A percentile compares a stretch with the other conserved stretches of the same genome.
These are phyloP conservation scores for Chlorella sp. DNA, from an alignment of 139 green algal genomes.

Conservation along the genomic window DNA sequence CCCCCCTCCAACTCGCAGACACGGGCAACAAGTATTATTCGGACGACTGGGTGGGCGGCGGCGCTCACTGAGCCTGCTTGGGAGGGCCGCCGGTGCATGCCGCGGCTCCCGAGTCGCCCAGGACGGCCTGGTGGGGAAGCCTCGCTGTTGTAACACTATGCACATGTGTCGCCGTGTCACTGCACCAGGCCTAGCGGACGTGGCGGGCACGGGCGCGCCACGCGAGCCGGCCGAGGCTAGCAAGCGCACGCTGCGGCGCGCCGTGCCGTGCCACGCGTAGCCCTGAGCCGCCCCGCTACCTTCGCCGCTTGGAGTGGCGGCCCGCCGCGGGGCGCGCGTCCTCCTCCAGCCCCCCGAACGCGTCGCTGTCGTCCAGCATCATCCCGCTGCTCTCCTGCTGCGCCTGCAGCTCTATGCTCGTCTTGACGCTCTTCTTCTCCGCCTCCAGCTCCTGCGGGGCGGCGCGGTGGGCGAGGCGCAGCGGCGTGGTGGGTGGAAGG, in stretches of 20 bases:
- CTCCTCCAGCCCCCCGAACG: slow-evolving; percentile 19
- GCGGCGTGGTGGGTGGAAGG: too few species aligned
- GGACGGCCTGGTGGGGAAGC: too few species aligned
- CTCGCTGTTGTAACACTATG: too few species aligned
- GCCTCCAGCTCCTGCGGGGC: slow-evolving; percentile 40
- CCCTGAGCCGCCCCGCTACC: background rate
- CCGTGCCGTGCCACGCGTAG: background rate
- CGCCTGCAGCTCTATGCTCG: slow-evolving; percentile 27
- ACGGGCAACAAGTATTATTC: slow-evolving; percentile 42
- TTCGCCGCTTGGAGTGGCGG: slow-evolving; percentile 31
- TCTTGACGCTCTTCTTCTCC: slow-evolving; percentile 49
- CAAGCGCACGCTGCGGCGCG: too few species aligned
- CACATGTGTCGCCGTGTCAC: too few species aligned
- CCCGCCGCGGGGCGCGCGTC: slow-evolving; percentile 1
- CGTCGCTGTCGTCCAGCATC: slow-evolving; percentile 44
- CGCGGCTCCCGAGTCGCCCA: too few species aligned
- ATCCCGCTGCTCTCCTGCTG: slow-evolving; percentile 25
- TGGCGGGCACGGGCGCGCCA: too few species aligned
- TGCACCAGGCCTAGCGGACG: too few species aligned
- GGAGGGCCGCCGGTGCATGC: too few species aligned
- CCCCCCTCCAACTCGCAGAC: background rate
- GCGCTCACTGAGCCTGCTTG: slow-evolving; percentile 37
- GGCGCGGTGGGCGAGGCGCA: slow-evolving; percentile 23
- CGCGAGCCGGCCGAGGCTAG: too few species aligned
- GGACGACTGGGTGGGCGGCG: slow-evolving; percentile 45